These are phyloP conservation scores for Castanea sativa DNA, from an alignment of 306 rosid genomes.

Conservation along the genomic window DNA sequence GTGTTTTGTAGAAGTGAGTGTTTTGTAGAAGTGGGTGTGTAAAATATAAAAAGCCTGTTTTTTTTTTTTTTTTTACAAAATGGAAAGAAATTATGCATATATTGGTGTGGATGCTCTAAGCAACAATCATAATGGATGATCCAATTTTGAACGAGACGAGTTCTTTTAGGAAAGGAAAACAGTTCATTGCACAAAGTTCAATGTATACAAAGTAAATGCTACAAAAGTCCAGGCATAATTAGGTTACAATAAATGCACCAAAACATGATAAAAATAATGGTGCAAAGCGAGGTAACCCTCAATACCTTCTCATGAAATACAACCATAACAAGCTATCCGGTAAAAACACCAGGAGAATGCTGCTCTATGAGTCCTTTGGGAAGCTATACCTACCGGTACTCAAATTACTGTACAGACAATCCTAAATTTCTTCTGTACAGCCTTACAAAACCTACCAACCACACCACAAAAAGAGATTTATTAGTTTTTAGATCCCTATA, in stretches of 20 bases:
- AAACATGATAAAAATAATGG: not conserved
- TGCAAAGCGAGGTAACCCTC: not conserved
- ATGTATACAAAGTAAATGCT: not conserved
- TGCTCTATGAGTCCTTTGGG: constrained; percentile 30
- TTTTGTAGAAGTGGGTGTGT: too few relatives aligned
- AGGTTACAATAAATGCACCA: not conserved
- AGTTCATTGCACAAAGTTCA: not conserved
- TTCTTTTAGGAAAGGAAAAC: not conserved
- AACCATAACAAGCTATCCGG: constrained; percentile 41
- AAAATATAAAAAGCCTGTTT: too few relatives aligned
- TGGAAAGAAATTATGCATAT: too few relatives aligned
- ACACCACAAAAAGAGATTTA: not conserved
- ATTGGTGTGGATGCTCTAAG: too few relatives aligned
- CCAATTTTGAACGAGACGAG: not conserved
- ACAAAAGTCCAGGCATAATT: not conserved
- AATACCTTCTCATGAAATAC: constrained; percentile 2
- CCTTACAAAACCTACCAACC: constrained; percentile 17
- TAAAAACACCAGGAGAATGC: constrained; percentile 54
- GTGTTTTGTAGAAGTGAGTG: too few relatives aligned
- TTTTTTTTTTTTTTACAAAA: too few relatives aligned
- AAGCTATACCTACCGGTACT: constrained; percentile 41
- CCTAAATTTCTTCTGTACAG: constrained; percentile 20
- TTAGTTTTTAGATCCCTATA: too few relatives aligned
- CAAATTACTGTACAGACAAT: constrained; percentile 53
- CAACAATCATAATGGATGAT: not conserved